Conservation (phyloP, 768 basidiomycete genomes). For the Trametes gibbosa region DNA sequence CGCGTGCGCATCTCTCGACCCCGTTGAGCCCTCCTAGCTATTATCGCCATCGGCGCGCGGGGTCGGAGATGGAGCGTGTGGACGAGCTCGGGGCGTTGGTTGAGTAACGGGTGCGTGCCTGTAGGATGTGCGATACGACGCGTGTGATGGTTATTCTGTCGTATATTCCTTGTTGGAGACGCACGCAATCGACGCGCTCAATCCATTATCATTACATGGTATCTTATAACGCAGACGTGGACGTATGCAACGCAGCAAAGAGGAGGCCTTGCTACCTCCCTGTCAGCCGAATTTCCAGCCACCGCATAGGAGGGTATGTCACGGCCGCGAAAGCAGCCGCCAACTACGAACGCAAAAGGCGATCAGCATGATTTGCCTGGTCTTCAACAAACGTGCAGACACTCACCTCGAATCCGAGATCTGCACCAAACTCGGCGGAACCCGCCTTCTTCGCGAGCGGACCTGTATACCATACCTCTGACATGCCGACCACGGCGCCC, state of each 20-base stretch:
- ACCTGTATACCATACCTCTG: constrained; percentile 51
- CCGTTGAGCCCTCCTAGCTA: constrained; percentile 16
- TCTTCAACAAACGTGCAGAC: background rate
- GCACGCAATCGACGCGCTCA: too few relatives aligned
- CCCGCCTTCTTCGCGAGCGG: constrained; percentile 45
- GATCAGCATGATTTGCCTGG: background rate
- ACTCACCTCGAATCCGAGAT: constrained; percentile 53
- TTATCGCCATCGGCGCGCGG: background rate
- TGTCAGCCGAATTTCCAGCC: constrained; percentile 45
- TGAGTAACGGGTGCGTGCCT: background rate
- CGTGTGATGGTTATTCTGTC: background rate
- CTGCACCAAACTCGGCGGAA: constrained; percentile 40
- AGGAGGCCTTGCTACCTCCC: constrained; percentile 30
- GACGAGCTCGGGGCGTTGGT: constrained; percentile 9
- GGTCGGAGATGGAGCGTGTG: background rate
- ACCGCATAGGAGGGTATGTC: constrained; percentile 46
- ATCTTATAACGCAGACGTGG: background rate
- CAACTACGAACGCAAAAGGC: constrained; percentile 29
- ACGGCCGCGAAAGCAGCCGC: constrained; percentile 46
- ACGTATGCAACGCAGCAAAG: background rate
- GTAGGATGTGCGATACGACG: background rate
- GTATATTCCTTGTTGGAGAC: background rate
- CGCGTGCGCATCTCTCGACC: background rate
- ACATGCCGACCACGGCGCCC: constrained; percentile 53
- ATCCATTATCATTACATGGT: background rate